Conservation (phyloP, 2,329 filamentous ascomycete genomes). For the Arthrobotrys pseudoclavata region DNA sequence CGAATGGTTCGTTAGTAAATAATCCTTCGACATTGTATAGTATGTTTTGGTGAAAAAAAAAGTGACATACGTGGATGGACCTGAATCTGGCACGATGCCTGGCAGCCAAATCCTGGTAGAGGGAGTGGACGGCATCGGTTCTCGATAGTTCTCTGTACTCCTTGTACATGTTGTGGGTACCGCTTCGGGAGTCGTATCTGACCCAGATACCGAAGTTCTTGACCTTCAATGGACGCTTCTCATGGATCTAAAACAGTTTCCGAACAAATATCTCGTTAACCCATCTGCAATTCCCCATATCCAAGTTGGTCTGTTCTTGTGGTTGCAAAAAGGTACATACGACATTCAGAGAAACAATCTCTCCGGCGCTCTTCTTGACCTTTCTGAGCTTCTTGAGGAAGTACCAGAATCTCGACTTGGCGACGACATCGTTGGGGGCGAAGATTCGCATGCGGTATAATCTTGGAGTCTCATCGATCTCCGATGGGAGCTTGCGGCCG, state of each 20-base stretch:
- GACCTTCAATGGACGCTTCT: conserved; percentile 99
- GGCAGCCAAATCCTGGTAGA: conserved; percentile 99
- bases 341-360: conserved; percentile 97
- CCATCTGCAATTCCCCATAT: conserved; percentile 2
- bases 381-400: conserved; percentile 99
- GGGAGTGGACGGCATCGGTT: conserved; percentile 92
- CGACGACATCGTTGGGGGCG: conserved; percentile 95
- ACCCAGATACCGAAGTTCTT: conserved; percentile 99
- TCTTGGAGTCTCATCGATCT: conserved; percentile 96
- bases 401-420: conserved; percentile 99
- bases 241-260: conserved; percentile 78
- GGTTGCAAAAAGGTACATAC: conserved; percentile 72
- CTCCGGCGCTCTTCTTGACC: conserved; percentile 99
- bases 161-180: conserved; percentile 99
- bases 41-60: background rate
- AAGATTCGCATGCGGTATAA: conserved; percentile 99
- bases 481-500: conserved; percentile 97
- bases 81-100: conserved; percentile 98
- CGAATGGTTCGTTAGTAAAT: conserved; percentile 18
- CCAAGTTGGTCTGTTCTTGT: background rate
- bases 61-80: conserved; percentile 89
- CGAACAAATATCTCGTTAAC: conserved; percentile 32
- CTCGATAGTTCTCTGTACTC: conserved; percentile 99
- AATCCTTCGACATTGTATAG: background rate
- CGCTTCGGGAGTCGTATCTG: conserved; percentile 99